Base-by-base conservation (phyloP, 2,329 filamentous ascomycete species). In the Bipolaris bicolor region DNA sequence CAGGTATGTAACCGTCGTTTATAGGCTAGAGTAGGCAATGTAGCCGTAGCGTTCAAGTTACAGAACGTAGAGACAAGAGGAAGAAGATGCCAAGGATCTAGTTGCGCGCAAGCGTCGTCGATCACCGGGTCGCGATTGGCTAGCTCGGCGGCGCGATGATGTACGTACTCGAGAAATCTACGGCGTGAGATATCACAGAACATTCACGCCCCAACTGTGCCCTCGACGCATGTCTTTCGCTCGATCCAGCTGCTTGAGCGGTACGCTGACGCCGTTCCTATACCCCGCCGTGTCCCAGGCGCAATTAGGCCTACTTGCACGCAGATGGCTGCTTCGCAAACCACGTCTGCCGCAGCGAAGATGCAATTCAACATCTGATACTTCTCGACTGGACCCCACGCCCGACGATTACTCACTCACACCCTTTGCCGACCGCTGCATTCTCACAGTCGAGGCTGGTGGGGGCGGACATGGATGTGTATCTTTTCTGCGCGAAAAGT, bases 401-500 rank as follows among this genome's bases (percentile, higher is more conserved):
- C 92, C 93, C 0, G 89, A 92, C 69, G 92, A 97, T 76, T 98
- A 96, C 77, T 85, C 90, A 15, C 82, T 88, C 31, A 87, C 91
- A 3, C 89, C 88, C 43, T 99, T 99, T 72, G 88, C 91, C 54
- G 95, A 99, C 78, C 90, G 91, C 74, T 93, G 93, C 53, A 86
- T 86, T 7, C 78, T 98, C 26, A 90, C 86, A 0, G 77, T 98
- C 3, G 84, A 90, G 66, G 90, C 93, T 16, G 95, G 95, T 7
- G 79, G 82, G 2, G 95, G 95, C 24, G 95, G 95, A 7, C 88
- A 95, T 71, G 95, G 95, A 62, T 99, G 95, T 72, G 91, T 98
- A 49, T 95, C 95, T 0, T 99, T 98, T 74, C 80, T 96, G 41
- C 89, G 94, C 18, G 95, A 99, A 70, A 94, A 94, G 62, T 98